These are phyloP conservation scores for Piloderma croceum DNA, from an alignment of 768 basidiomycete species.

Conservation along the genomic window DNA sequence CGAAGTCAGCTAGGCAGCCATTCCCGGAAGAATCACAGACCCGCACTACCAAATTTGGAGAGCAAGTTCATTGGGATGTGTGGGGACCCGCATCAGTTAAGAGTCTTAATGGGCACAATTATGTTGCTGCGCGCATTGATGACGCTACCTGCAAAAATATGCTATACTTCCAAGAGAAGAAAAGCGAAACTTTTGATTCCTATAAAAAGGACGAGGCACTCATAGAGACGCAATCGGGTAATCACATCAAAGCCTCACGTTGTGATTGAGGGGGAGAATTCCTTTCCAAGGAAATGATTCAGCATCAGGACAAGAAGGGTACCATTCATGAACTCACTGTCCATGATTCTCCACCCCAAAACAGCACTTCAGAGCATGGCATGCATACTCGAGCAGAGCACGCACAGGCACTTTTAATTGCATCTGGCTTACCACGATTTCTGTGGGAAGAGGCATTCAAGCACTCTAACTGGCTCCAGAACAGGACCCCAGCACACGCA, in stretches of 20 bases:
- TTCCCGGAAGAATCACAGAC: constrained; percentile 17
- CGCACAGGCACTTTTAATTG: constrained; percentile 17
- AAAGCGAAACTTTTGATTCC: constrained; percentile 10
- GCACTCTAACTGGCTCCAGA: constrained; percentile 21
- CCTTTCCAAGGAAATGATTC: constrained; percentile 16
- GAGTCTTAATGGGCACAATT: too few relatives aligned
- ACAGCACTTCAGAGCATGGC: constrained; percentile 24
- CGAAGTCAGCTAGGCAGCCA: constrained; percentile 16
- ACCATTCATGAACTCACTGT: constrained; percentile 20
- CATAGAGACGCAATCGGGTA: constrained; percentile 14
- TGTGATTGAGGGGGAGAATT: constrained; percentile 27
- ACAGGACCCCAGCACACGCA: constrained; percentile 19
- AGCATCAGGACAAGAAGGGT: constrained; percentile 13
- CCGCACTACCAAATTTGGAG: constrained; percentile 12
- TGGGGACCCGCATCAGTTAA: constrained; percentile 17
- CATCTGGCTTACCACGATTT: constrained; percentile 14
- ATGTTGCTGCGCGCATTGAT: too few relatives aligned
- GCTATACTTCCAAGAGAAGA: constrained; percentile 21
- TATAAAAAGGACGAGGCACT: constrained; percentile 9
- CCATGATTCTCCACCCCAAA: constrained; percentile 25
- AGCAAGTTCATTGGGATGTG: constrained; percentile 19
- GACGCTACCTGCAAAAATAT: too few relatives aligned
- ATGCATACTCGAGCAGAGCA: constrained; percentile 23
- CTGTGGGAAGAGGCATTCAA: constrained; percentile 11
- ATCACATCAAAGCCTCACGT: constrained; percentile 9